These are phyloP conservation scores for Rhododendron williamsianum DNA, from an alignment of 148 eudicot species.

Conservation along the genomic window DNA sequence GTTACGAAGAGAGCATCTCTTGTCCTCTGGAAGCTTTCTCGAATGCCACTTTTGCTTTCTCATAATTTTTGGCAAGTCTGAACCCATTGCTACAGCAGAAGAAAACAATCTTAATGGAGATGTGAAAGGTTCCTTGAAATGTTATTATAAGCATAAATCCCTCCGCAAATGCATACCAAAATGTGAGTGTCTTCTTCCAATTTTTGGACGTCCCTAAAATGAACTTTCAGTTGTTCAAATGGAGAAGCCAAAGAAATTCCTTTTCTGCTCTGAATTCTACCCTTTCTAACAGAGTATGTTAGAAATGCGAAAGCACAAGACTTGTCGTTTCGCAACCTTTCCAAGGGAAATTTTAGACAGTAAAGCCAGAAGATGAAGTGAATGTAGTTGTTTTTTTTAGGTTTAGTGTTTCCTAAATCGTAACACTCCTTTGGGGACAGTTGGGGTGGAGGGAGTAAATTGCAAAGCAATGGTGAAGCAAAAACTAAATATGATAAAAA, in stretches of 20 bases:
- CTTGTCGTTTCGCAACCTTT: background rate
- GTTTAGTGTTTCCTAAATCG: background rate
- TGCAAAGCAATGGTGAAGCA: background rate
- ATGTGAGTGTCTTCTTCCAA: background rate
- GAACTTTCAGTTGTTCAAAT: background rate
- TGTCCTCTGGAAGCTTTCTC: conserved; percentile 94
- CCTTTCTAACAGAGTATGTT: background rate
- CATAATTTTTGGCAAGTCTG: conserved; percentile 60
- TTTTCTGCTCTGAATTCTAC: background rate
- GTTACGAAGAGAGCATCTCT: conserved; percentile 77
- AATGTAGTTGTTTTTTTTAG: background rate
- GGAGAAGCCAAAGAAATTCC: background rate
- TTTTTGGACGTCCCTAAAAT: background rate
- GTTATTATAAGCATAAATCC: background rate
- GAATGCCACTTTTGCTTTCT: conserved; percentile 71
- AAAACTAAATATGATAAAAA: background rate
- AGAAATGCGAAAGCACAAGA: background rate
- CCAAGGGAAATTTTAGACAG: background rate
- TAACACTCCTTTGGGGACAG: background rate
- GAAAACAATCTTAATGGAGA: conserved; percentile 5
- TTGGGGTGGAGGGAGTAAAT: background rate
- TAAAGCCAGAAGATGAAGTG: background rate
- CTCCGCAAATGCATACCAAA: background rate
- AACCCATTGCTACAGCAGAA: conserved; percentile 44
- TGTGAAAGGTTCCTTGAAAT: background rate